Evolutionary conservation across 1,284 basidiomycete species (phyloP), one percentile per base, ranked within the genome.

Genomic region (Porogramme epimiltina): DNA sequence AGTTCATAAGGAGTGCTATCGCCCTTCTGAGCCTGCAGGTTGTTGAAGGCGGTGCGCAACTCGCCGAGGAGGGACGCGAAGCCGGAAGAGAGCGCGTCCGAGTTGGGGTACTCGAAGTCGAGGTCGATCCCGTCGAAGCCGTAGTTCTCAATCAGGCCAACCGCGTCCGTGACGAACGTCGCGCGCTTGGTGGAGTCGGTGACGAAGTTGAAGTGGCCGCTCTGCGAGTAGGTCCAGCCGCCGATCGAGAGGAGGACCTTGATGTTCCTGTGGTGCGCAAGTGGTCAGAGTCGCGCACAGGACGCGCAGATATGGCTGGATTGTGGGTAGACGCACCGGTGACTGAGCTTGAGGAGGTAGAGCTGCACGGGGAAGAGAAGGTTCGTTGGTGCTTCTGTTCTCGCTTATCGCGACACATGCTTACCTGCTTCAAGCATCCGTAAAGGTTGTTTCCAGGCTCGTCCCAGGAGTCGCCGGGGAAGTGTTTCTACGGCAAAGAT

Each of bases 41-140:
- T 65, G 57, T 80, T 72, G 59, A 88, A 80, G 0, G 80, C 82
- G 10, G 73, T 67, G 26, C 87, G 78, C 19, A 88, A 66, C 18
- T 76, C 75, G 1, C 80, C 82, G 47, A 82, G 62, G 31, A 89
- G 75, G 54, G 80, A 75, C 3, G 84, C 79, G 47, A 87, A 79
- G 6, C 79, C 83, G 61, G 81, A 75, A 2, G 81, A 84, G 58
- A 81, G 74, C 3, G 67, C 78, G 4, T 73, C 63, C 52, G 65
- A 77, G 26, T 75, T 60, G 1, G 85, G 82, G 59, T 81, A 88
- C 70, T 86, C 83, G 69, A 81, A 89, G 66, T 91, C 87, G 42
- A 90, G 66, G 55, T 90, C 87, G 59, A 89, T 79, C 43, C 94
- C 94, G 60, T 96, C 94, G 36, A 98, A 81, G 0, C 92, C 94